Conservation (phyloP, 306 rosid species). For the Gastrolobium villosum region DNA sequence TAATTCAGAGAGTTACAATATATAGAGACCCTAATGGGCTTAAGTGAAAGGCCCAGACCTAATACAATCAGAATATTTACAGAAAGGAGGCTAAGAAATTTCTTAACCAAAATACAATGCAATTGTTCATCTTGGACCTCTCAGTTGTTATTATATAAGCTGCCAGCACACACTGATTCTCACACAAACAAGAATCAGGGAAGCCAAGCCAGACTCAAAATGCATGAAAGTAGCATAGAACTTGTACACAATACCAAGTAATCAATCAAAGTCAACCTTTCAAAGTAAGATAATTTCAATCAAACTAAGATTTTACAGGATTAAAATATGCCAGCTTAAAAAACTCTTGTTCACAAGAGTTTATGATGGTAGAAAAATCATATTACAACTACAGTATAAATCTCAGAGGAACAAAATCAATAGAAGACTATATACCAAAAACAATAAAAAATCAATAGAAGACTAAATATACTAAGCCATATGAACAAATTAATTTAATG, state of each 20-base stretch:
- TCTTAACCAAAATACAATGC: slow-evolving; percentile 34
- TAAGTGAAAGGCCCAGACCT: too few relatives aligned
- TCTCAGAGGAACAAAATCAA: slow-evolving; percentile 29
- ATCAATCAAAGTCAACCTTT: background rate
- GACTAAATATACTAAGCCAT: background rate
- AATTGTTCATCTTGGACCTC: slow-evolving; percentile 26
- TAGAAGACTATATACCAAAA: background rate
- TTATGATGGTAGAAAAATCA: slow-evolving; percentile 11
- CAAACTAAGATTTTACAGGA: slow-evolving; percentile 21
- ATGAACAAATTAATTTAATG: background rate
- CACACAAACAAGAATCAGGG: slow-evolving; percentile 10
- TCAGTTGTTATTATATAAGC: slow-evolving; percentile 4
- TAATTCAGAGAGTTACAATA: too few relatives aligned
- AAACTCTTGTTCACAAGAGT: background rate
- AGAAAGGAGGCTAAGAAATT: slow-evolving; percentile 14
- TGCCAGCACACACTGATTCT: slow-evolving; percentile 22
- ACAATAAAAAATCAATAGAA: background rate
- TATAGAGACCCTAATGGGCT: too few relatives aligned
- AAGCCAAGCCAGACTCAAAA: slow-evolving; percentile 29
- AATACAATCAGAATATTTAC: too few relatives aligned
- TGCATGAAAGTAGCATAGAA: slow-evolving; percentile 28
- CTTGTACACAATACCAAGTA: slow-evolving; percentile 3
- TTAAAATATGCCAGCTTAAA: background rate
- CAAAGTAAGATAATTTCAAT: background rate
- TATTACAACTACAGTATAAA: background rate